Evolutionary conservation across 1,139 yeast species (phyloP).

Genomic region (Magnusiomyces tetraspermus): DNA sequence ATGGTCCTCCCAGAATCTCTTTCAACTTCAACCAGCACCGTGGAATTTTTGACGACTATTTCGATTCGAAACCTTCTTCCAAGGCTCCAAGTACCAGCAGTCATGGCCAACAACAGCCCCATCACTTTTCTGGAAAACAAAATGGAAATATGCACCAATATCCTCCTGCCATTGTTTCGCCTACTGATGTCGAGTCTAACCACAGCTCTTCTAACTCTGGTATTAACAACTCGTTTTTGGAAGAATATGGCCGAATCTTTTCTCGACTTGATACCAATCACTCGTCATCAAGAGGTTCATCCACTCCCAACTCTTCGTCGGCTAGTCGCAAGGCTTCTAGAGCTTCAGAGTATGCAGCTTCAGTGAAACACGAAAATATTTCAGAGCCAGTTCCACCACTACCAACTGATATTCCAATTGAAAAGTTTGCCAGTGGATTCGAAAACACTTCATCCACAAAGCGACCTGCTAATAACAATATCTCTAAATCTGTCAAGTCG

Average conservation of each 20-base stretch:
- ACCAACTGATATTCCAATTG: neutral
- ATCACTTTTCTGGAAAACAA: too few relatives aligned
- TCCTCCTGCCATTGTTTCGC: neutral
- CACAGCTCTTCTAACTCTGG: slow-evolving; percentile 9
- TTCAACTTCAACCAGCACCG: slow-evolving; percentile 17
- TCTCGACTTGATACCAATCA: slow-evolving; percentile 4
- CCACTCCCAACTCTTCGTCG: neutral
- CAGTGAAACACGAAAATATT: neutral
- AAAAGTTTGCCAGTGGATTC: neutral
- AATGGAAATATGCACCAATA: neutral
- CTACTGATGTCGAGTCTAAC: slow-evolving; percentile 1
- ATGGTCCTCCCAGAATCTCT: slow-evolving; percentile 18
- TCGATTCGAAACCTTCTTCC: neutral
- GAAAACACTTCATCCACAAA: neutral
- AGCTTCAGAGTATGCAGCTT: neutral
- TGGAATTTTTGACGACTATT: slow-evolving; percentile 8
- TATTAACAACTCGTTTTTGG: slow-evolving; percentile 5
- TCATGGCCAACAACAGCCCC: neutral
- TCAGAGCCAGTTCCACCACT: neutral
- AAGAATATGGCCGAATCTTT: slow-evolving; percentile 11
- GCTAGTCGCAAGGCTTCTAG: neutral
- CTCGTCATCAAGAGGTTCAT: neutral
- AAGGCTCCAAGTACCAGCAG: neutral
- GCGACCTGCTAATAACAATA: too few relatives aligned
- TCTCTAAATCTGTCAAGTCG: neutral